phyloP scores from a whole-genome alignment of 345 rosid species.

The Turritis glabra region DNA sequence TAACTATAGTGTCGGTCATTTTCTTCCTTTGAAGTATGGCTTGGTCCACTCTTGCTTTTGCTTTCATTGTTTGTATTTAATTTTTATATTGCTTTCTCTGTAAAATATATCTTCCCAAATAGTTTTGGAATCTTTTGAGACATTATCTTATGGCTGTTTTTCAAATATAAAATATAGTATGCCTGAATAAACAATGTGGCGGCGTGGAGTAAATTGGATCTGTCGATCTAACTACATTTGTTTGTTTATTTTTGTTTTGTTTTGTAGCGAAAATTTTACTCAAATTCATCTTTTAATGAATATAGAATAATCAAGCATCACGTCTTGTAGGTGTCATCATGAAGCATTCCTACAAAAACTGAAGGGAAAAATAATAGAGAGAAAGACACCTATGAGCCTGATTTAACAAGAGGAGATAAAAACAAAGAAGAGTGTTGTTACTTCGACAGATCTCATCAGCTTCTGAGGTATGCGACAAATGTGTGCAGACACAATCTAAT shows the following conservation, averaged over 20 bases:
- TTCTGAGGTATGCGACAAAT: conserved; percentile 30
- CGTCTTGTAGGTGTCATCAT: conserved; percentile 34
- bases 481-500: conserved; percentile 32
- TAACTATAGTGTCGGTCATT: conserved; percentile 33
- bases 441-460: conserved; percentile 24
- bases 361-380: neutral
- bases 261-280: neutral
- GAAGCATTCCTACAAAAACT: neutral
- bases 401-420: neutral
- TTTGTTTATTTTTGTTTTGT: conserved; percentile 13
- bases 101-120: neutral
- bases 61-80: conserved; percentile 21
- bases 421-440: conserved; percentile 11
- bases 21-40: conserved; percentile 26
- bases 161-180: conserved; percentile 2
- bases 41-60: conserved; percentile 37
- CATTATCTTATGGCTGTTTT: conserved; percentile 20
- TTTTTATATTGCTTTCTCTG: neutral
- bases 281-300: neutral
- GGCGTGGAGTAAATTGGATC: conserved; percentile 38
- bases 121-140: conserved; percentile 27
- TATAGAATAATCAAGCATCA: conserved; percentile 5
- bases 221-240: conserved; percentile 36
- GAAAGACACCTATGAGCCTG: neutral
- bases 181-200: conserved; percentile 34